Evolutionary conservation across 2,329 filamentous ascomycete species (phyloP).

Genomic region (Arthrobotrys megalospora): DNA sequence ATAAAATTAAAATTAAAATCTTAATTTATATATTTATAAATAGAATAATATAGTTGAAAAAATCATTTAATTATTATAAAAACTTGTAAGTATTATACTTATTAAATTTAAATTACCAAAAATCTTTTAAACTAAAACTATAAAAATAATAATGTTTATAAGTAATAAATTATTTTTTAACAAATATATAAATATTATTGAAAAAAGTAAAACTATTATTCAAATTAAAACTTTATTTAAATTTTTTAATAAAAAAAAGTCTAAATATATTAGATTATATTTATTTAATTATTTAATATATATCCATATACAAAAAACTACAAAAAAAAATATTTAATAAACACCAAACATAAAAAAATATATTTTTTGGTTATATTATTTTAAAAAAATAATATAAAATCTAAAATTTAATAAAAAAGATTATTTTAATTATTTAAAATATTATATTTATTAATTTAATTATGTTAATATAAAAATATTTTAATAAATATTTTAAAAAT

Average conservation of each 20-base stretch:
- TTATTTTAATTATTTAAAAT: neutral
- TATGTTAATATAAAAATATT: too few relatives aligned
- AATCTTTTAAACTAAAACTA: too few relatives aligned
- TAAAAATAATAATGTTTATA: constrained; percentile 13
- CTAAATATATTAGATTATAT: constrained; percentile 22
- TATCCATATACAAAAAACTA: neutral
- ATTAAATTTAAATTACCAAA: too few relatives aligned
- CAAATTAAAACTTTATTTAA: neutral
- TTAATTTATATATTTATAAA: too few relatives aligned
- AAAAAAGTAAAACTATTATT: constrained; percentile 15
- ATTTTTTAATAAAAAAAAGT: too few relatives aligned
- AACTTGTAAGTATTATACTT: too few relatives aligned
- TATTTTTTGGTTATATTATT: constrained; percentile 3
- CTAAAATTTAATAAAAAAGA: neutral
- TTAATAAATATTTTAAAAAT: neutral
- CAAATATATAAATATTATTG: neutral
- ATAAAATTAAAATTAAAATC: too few relatives aligned
- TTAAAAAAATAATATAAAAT: neutral
- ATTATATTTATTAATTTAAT: too few relatives aligned
- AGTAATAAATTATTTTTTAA: neutral
- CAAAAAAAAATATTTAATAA: constrained; percentile 2
- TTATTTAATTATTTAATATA: constrained; percentile 2
- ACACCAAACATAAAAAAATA: constrained; percentile 1
- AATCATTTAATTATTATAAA: too few relatives aligned
- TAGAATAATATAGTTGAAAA: too few relatives aligned